Base-by-base conservation (phyloP, 2,329 filamentous ascomycete genomes). In the Plectosphaerella plurivora region DNA sequence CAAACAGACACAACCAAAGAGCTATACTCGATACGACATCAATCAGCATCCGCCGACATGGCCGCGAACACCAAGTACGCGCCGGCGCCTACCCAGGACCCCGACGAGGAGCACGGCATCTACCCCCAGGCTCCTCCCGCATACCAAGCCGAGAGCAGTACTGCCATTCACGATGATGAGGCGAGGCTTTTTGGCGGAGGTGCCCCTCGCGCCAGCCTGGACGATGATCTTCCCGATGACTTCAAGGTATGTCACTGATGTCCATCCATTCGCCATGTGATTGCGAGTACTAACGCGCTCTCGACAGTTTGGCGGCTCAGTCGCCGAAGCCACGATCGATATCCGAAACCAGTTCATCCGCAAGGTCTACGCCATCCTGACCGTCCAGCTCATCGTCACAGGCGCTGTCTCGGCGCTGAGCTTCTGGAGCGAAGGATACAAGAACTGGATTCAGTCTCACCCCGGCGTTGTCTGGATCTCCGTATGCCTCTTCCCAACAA, bases 341-440 rank as follows among this genome's bases (percentile, higher is more conserved):
- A 96, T 99, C 67, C 89, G 93, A 61, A 96, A 97, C 84, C 89
- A 94, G 72, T 99, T 97, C 71, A 81, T 96, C 63, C 87, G 92
- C 72, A 97, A 97, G 78, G 94, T 99, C 67, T 99, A 99, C 75
- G 88, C 91, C 54, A 99, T 99, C 71, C 80, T 99, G 74, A 96
- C 94, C n/a, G 85, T 91, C 49, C 94, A 99, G 70, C 85, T 99
- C 51, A 77, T 97, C 65, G 84, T 87, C 53, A 99, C 94, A 8
- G 88, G 87, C 37, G 79, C 82, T 56, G 79, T 97, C 60, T 91
- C 88, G 74, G 82, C 86, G 56, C 73, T 97, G 61, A 94, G 88
- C 60, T 97, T 97, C 80, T 89, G 90, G 73, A 95, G 83, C 73
- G 64, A 72, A 11, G 73, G 77, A 52, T 99, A 97, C 78, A 90